phyloP scores from a whole-genome alignment of 805 yeast species.

The Yamadazyma scolyti region DNA sequence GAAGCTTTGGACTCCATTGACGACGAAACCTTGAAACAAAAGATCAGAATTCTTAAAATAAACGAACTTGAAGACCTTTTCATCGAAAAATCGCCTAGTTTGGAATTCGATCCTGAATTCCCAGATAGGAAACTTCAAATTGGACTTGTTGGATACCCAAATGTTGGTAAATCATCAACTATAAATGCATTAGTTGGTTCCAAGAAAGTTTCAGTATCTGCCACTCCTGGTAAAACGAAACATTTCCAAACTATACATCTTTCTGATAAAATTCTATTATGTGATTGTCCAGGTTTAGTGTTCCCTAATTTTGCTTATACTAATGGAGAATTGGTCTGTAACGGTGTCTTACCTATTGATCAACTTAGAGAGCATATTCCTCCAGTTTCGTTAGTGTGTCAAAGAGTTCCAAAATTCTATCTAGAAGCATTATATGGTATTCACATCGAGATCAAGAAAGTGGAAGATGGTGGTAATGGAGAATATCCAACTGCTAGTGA shows the following conservation, averaged over 20 bases:
- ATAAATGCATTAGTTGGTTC: constrained; percentile 95
- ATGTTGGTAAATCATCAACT: constrained; percentile 93
- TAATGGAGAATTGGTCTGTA: constrained; percentile 93
- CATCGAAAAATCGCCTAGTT: constrained; percentile 70
- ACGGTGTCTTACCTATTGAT: constrained; percentile 98
- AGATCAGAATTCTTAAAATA: constrained; percentile 70
- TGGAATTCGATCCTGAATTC: constrained; percentile 52
- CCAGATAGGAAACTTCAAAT: constrained; percentile 68
- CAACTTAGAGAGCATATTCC: constrained; percentile 91
- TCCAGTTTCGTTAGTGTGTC: constrained; percentile 80
- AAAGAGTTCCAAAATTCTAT: constrained; percentile 83
- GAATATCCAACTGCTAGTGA: constrained; percentile 81
- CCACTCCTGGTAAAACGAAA: constrained; percentile 98
- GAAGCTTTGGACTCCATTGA: constrained; percentile 6
- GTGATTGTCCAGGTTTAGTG: constrained; percentile 99
- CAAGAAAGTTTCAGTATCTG: constrained; percentile 95
- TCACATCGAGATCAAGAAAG: constrained; percentile 69
- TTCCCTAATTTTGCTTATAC: constrained; percentile 97
- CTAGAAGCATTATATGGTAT: constrained; percentile 94
- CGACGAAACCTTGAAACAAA: constrained; percentile 16
- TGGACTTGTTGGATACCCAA: constrained; percentile 97
- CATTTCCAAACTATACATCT: constrained; percentile 95
- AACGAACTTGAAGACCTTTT: constrained; percentile 83
- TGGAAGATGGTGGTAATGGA: constrained; percentile 87
- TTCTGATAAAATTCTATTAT: constrained; percentile 76